phyloP scores from a whole-genome alignment of 1,284 basidiomycete genomes.

The Rhizoctonia solani region DNA sequence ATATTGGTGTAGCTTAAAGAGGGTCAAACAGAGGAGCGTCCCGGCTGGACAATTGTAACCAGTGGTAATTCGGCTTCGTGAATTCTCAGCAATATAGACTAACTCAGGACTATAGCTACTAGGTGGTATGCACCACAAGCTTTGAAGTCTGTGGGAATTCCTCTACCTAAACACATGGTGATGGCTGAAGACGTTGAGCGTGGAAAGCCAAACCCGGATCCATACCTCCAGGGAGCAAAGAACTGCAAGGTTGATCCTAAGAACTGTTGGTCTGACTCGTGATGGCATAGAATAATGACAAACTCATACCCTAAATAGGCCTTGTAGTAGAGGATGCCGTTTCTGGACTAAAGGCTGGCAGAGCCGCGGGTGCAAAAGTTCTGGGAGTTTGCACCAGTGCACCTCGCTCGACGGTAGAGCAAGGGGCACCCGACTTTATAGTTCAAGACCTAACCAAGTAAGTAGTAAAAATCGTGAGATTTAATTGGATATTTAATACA shows the following conservation, averaged over 20 bases:
- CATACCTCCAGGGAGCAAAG: slow-evolving; percentile 69
- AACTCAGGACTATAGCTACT: slow-evolving; percentile 56
- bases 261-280: slow-evolving; percentile 52
- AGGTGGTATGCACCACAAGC: slow-evolving; percentile 66
- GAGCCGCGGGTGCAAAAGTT: slow-evolving; percentile 71
- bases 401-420: slow-evolving; percentile 59
- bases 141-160: slow-evolving; percentile 61
- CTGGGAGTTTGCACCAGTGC: slow-evolving; percentile 85
- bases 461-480: slow-evolving; percentile 36
- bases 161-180: slow-evolving; percentile 62
- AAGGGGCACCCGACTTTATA: slow-evolving; percentile 61
- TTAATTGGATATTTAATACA: not conserved
- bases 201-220: slow-evolving; percentile 83
- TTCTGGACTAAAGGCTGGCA: slow-evolving; percentile 72
- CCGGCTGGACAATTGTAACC: slow-evolving; percentile 78
- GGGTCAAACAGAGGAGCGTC: slow-evolving; percentile 75
- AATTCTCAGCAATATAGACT: slow-evolving; percentile 57
- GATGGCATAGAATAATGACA: not conserved
- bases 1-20: slow-evolving; percentile 45
- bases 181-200: slow-evolving; percentile 73
- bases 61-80: slow-evolving; percentile 56
- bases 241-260: slow-evolving; percentile 55
- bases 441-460: slow-evolving; percentile 66
- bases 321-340: slow-evolving; percentile 86
- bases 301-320: slow-evolving; percentile 49